Percentiles rank a stretch among this genome's conserved stretches.
Conservation (phyloP, 169 alveolate genomes). For the Eimeria maxima region DNA sequence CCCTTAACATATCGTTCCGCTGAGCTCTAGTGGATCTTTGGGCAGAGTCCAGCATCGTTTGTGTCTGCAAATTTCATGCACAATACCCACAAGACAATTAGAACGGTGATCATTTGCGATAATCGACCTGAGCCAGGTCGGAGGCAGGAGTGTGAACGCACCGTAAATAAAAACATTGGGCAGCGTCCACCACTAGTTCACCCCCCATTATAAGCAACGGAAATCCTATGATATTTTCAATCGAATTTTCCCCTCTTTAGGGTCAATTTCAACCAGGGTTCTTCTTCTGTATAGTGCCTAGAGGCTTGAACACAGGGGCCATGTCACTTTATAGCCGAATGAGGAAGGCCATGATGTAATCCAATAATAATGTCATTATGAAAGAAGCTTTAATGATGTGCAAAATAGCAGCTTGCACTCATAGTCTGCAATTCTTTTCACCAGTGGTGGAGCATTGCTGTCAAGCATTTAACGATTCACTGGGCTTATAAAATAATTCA, state of each 20-base stretch:
- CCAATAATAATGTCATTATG: not conserved
- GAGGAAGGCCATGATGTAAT: not conserved
- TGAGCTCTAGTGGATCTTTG: not conserved
- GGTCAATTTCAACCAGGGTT: not conserved
- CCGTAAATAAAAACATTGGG: not conserved
- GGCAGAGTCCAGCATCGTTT: not conserved
- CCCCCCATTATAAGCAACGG: not conserved
- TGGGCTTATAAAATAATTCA: not conserved
- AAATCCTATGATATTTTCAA: not conserved
- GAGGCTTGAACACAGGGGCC: not conserved
- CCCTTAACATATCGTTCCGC: not conserved
- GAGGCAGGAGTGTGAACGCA: not conserved
- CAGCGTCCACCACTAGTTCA: not conserved
- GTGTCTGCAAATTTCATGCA: not conserved
- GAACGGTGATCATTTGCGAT: not conserved
- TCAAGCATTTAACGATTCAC: not conserved
- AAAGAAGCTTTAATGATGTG: not conserved
- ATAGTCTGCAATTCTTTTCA: not conserved
- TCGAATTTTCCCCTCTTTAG: not conserved
- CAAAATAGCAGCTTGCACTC: no score
- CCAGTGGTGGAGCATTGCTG: not conserved
- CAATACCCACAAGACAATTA: not conserved
- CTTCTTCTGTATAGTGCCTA: not conserved
- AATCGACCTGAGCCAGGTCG: not conserved
- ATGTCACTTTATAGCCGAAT: not conserved